Evolutionary conservation across 2,329 filamentous ascomycete genomes (phyloP).

Genomic region (Epichloe typhina): DNA sequence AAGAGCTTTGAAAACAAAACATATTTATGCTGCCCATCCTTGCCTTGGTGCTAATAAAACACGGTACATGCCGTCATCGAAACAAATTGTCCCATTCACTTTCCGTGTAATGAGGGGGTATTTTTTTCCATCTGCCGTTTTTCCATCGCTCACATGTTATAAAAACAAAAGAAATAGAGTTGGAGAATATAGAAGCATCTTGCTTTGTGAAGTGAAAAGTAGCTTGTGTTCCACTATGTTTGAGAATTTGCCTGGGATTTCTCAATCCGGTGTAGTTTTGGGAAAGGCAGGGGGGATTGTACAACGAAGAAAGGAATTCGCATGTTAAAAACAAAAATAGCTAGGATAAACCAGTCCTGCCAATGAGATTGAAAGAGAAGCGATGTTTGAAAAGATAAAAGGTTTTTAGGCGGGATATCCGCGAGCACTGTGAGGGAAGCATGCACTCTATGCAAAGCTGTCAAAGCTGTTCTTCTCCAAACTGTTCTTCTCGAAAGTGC

Average conservation of each 20-base stretch:
- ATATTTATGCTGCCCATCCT: constrained; percentile 2
- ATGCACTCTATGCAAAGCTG: constrained; percentile 14
- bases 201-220: neutral
- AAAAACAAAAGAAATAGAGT: constrained; percentile 5
- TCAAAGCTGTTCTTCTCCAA: constrained; percentile 33
- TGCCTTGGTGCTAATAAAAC: neutral
- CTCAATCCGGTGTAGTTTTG: neutral
- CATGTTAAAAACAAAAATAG: neutral
- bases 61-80: neutral
- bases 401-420: neutral
- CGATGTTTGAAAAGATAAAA: neutral
- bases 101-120: constrained; percentile 1
- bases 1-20: constrained; percentile 5
- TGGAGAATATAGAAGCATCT: neutral
- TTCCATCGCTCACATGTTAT: neutral
- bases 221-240: neutral
- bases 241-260: neutral
- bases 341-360: constrained; percentile 3
- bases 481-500: constrained; percentile 39
- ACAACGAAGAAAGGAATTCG: neutral
- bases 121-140: constrained; percentile 2
- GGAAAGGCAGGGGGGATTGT: too few relatives aligned
- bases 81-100: constrained; percentile 1
- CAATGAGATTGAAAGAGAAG: neutral
- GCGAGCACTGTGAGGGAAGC: neutral